phyloP scores from a whole-genome alignment of 192 early-diverging fungal species.

The Funneliformis mosseae region DNA sequence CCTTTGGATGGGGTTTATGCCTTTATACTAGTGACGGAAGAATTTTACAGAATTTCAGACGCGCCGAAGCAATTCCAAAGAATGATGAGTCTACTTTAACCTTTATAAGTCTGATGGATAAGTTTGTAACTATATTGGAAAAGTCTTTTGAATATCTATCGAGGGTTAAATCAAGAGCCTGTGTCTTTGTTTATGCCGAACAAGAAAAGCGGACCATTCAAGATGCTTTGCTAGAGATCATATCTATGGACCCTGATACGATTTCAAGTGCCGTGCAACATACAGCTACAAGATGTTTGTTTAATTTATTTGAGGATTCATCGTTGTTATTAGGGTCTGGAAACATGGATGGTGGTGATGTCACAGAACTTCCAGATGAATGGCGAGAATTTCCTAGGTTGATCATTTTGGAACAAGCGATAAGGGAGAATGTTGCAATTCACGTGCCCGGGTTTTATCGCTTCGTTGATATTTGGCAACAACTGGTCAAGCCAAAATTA shows the following conservation, averaged over 20 bases:
- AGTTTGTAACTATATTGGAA: conserved; percentile 29
- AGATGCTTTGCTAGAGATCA: conserved; percentile 17
- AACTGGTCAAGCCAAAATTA: conserved; percentile 3
- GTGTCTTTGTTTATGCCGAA: conserved; percentile 30
- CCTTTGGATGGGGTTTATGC: conserved; percentile 28
- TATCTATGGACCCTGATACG: not conserved
- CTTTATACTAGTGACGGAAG: conserved; percentile 17
- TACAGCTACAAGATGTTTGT: conserved; percentile 21
- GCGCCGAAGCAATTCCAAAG: not conserved
- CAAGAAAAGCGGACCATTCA: conserved; percentile 18
- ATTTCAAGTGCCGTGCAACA: not conserved
- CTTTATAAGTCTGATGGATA: conserved; percentile 16
- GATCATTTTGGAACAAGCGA: conserved; percentile 23
- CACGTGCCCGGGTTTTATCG: conserved; percentile 35
- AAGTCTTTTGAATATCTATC: conserved; percentile 20
- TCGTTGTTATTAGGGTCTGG: conserved; percentile 15
- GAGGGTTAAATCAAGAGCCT: conserved; percentile 2
- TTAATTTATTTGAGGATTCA: conserved; percentile 31
- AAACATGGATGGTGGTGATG: not conserved
- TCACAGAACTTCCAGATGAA: not conserved
- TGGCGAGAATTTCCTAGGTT: conserved; percentile 30
- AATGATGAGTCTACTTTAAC: not conserved
- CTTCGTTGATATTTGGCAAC: conserved; percentile 25
- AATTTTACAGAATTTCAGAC: not conserved
- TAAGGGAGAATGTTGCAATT: conserved; percentile 37